These are phyloP conservation scores for Coffea humblotiana DNA, from an alignment of 305 asterid species.

Conservation along the genomic window DNA sequence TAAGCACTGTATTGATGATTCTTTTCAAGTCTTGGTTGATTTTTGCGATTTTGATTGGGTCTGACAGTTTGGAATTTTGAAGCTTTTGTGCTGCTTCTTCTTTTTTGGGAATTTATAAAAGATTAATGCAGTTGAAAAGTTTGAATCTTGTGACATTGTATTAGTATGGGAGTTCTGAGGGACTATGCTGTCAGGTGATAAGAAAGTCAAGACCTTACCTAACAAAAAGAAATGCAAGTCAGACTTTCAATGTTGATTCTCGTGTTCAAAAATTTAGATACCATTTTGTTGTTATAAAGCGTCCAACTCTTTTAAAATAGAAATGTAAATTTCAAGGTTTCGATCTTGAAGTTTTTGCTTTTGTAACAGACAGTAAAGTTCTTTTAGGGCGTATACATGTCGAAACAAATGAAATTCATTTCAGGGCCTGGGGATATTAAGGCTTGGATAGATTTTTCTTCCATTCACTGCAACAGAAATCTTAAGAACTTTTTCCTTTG, in stretches of 20 bases:
- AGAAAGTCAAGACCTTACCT: not conserved
- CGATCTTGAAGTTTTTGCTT: not conserved
- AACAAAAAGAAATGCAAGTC: too few relatives aligned
- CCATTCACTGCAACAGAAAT: too few relatives aligned
- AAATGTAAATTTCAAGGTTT: too few relatives aligned
- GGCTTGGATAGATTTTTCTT: too few relatives aligned
- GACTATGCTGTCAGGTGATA: not conserved
- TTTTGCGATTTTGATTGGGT: not conserved
- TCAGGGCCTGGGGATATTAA: not conserved
- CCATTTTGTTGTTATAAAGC: not conserved
- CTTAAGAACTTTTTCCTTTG: too few relatives aligned
- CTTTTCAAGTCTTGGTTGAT: not conserved
- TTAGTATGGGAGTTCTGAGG: not conserved
- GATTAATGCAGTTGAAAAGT: not conserved
- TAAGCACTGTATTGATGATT: constrained; percentile 25
- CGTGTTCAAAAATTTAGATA: not conserved
- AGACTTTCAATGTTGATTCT: not conserved
- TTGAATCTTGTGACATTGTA: not conserved
- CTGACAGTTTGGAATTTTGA: not conserved
- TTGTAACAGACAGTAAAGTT: not conserved
- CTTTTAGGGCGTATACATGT: not conserved
- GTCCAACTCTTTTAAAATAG: not conserved
- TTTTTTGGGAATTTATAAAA: not conserved
- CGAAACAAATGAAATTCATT: not conserved
- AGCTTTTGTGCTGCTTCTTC: not conserved